Evolutionary conservation across 202 grass and related monocot species (phyloP), one percentile per base, ranked within the genome.

Genomic region (Tripidium arundinaceum): DNA sequence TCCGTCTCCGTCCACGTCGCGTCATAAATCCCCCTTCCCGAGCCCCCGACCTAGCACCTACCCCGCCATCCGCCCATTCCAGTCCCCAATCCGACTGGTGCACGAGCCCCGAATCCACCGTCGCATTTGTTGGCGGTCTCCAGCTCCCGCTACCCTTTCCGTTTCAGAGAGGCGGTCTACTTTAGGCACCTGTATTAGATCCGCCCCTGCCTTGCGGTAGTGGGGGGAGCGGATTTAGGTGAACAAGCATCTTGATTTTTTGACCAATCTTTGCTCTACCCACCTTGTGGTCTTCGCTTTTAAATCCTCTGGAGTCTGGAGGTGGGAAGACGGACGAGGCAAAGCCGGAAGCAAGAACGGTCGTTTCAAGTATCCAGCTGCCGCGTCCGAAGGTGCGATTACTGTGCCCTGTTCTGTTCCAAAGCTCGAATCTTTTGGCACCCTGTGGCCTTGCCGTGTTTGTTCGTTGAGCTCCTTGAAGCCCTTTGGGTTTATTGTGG

Each of bases 161-260:
- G 46, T 60, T 70, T 69, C 62, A 31, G 19, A 62, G 37, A 60
- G 65, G 72, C 68, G 67, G 76, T 22, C 74, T 29, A 46, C 68
- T n/a, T 43, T 19, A 52, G 65, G 38, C 21, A 39, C 70, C 15
- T 49, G 72, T 84, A 57, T 26, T 86, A 83, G 83, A 86, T 86
- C 87, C 83, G 75, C 12, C 14, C 75, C 54, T 75, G 58, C 36
- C 54, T 64, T 63, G 45, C 41, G 24, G 40, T 74, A 52, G 67
- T 67, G 49, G 49, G 83, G 83, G 74, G 74, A 45, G 68, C 33
- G 63, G 83, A 83, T 90, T 89, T 89, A 69, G 83, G 83, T 82
- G 83, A 83, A 37, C 83, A n/a, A 83, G 79, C 87, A 57, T 79
- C 74, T 83, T 67, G 79, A 89, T 74, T 86, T 86, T 80, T 79